Evolutionary conservation across 371 early-diverging fungal species (phyloP), one percentile per base, ranked within the genome.

Genomic region (Rhizopus microsporus): DNA sequence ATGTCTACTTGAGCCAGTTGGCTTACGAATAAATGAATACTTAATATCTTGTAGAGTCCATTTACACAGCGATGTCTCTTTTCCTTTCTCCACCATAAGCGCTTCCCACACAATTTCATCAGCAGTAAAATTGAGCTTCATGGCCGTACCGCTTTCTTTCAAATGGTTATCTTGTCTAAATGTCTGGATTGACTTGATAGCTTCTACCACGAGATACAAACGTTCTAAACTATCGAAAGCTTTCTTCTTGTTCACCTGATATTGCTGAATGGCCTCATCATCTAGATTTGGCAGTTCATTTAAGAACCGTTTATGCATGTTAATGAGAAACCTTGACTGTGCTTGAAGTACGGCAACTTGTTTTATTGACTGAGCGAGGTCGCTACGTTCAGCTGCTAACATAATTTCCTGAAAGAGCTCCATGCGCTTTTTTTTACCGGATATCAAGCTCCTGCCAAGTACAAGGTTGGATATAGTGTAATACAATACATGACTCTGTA

Each of bases 391-490:
- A 15, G 84, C 83, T 6, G 93, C 88, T 49, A 95, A 67, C 63
- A 89, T 71, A 49, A 91, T 88, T 16, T 91, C 88, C 34, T 82
- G 73, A 8, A 93, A 71, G 15, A 83, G 75, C 42, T 82, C 88
- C 43, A 75, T 68, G 9, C 88, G 80, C 45, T 85, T 83, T 38
- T 87, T 89, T 54, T 83, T 78, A 1, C 80, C 79, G 0, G 93
- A 88, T 48, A 50, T 50, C 1, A 59, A 16, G 29, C 51, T 90
- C 9, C 75, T 80, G 54, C 89, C 92, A 7, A 90, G 80, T 10
- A 93, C 62, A 10, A 93, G 74, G 43, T 89, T 82, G 0, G 72
- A 76, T 29, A 90, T 75, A 4, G 89, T 78, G 52, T 89, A 80
- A 51, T 81, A 77, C 3, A 90, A 54, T 3, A 82, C 59, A 29